Evolutionary conservation across 116 monocot species (phyloP).

Genomic region (Posidonia oceanica): DNA sequence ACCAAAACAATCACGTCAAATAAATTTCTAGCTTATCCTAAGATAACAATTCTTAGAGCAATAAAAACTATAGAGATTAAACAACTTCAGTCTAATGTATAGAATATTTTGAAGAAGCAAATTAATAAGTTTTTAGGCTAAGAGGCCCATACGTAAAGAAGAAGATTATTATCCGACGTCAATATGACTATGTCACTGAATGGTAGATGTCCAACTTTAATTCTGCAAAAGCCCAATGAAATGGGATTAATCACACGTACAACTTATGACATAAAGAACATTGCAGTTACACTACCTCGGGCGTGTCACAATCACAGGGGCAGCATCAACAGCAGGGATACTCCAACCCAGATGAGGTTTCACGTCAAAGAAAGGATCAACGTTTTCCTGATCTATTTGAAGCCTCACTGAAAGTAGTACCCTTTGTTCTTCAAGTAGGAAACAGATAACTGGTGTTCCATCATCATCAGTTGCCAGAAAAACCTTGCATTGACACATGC

Average conservation of each 20-base stretch:
- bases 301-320: constrained; percentile 63
- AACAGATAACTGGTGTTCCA: constrained; percentile 63
- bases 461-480: constrained; percentile 84
- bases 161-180: constrained; percentile 45
- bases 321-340: constrained; percentile 71
- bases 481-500: constrained; percentile 32
- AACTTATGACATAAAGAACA: background rate
- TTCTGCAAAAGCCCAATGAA: constrained; percentile 29
- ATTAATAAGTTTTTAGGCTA: no score
- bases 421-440: constrained; percentile 76
- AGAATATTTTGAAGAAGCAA: no score
- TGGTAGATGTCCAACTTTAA: constrained; percentile 40
- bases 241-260: background rate
- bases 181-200: constrained; percentile 65
- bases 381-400: constrained; percentile 43
- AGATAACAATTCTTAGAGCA: no score
- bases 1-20: no score
- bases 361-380: constrained; percentile 45
- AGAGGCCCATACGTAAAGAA: constrained; percentile 61
- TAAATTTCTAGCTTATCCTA: no score
- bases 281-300: constrained; percentile 44
- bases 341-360: constrained; percentile 73
- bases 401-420: constrained; percentile 59
- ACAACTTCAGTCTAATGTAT: no score
- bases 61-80: no score